Evolutionary conservation across 345 rosid species (phyloP), one percentile per base, ranked within the genome.

Genomic region (Chamaenerion angustifolium): DNA sequence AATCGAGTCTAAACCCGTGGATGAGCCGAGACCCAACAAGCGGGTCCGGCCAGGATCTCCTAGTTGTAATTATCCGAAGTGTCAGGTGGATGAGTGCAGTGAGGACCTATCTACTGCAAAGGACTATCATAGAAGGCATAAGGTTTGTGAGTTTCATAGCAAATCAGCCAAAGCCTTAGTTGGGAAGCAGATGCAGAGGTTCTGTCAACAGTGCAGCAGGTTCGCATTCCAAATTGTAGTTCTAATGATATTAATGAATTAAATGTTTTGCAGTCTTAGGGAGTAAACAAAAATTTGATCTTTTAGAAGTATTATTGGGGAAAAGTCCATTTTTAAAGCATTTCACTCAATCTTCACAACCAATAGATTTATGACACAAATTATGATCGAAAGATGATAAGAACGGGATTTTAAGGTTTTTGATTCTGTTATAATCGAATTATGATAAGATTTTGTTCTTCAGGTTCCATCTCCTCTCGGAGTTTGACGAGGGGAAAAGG

Each of bases 121-220:
- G 68, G 96, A 88, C 56, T 88, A 84, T 63, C 96, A 88, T 42
- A 83, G 96, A 49, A 75, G 96, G 16, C 96, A 85, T 71, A 88
- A 82, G 64, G 97, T 88, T 10, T 88, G 97, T 45, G 81, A 82
- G 61, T 55, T 66, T 70, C 97, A 88, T 56, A 88, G 97, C 71
- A 88, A 88, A 69, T 68, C 88, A 53, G 66, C 82, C 6, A 75
- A 82, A 59, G 88, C 92, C 48, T 73, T 76, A 3, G 89, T 88
- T 31, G 84, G 76, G 45, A 82, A 82, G 52, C 97, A 82, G 74
- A 78, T 88, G 95, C 97, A 88, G 73, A 78, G 97, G 76, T 88
- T 88, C 31, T 88, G 97, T 68, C 97, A 88, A 66, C 97, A 88
- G 81, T 88, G 97, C 55, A 88, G 97, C 89, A 84, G 97, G 97